phyloP scores from a whole-genome alignment of 805 yeast species.

The Torulaspora microellipsoides region DNA sequence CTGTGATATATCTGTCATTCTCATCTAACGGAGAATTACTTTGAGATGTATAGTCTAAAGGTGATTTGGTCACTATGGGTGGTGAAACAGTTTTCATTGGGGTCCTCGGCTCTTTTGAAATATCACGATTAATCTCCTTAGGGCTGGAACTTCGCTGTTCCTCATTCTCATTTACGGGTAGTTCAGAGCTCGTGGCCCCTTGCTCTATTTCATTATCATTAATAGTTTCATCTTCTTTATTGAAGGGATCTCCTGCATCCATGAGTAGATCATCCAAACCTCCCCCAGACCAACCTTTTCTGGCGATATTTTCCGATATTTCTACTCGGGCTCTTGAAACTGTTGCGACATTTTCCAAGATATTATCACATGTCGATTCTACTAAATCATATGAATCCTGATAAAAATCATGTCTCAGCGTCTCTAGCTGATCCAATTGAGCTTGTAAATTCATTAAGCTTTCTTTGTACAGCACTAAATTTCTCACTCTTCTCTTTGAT shows the following conservation, averaged over 20 bases:
- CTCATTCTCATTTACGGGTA: constrained; percentile 3
- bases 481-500: constrained; percentile 56
- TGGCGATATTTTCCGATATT: constrained; percentile 72
- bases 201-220: constrained; percentile 7
- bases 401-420: constrained; percentile 69
- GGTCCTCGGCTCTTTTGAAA: constrained; percentile 4
- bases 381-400: constrained; percentile 57
- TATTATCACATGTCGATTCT: constrained; percentile 53
- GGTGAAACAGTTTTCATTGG: constrained; percentile 3
- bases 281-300: constrained; percentile 84
- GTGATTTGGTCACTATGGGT: constrained; percentile 1
- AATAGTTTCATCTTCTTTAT: constrained; percentile 24
- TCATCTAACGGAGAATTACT: not conserved
- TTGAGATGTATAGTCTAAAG: constrained; percentile 3
- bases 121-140: not conserved
- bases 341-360: constrained; percentile 55
- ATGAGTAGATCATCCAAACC: constrained; percentile 69
- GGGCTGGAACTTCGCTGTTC: not conserved
- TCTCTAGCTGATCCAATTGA: constrained; percentile 75
- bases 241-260: constrained; percentile 63
- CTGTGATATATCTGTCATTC: constrained; percentile 3
- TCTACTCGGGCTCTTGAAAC: constrained; percentile 77
- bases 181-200: constrained; percentile 3
- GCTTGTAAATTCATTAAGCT: constrained; percentile 63
- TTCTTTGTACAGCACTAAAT: constrained; percentile 61